Conservation (phyloP, 2,329 filamentous ascomycete species). For the Stachybotrys chartarum region DNA sequence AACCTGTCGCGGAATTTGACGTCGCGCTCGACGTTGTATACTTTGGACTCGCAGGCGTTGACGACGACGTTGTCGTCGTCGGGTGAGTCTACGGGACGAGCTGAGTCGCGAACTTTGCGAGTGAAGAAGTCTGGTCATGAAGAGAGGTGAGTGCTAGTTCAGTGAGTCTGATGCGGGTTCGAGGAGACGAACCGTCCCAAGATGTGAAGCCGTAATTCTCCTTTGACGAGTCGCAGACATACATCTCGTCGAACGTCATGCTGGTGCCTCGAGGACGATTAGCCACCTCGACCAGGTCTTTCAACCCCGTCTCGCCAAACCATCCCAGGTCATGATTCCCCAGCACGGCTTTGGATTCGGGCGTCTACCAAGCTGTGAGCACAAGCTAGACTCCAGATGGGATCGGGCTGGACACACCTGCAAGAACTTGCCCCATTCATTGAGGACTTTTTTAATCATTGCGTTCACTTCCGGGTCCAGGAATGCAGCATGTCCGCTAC, state of each 20-base stretch:
- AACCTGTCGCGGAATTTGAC: constrained; percentile 53
- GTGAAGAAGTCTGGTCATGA: constrained; percentile 51
- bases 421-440: constrained; percentile 50
- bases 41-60: constrained; percentile 59
- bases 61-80: constrained; percentile 47
- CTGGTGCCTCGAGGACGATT: constrained; percentile 34
- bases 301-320: constrained; percentile 43
- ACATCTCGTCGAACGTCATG: constrained; percentile 52
- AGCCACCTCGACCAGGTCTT: constrained; percentile 44
- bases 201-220: constrained; percentile 54
- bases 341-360: constrained; percentile 46
- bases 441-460: constrained; percentile 46
- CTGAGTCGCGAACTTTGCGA: constrained; percentile 41
- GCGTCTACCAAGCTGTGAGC: constrained; percentile 24
- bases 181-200: constrained; percentile 43
- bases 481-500: constrained; percentile 44
- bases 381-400: constrained; percentile 10
- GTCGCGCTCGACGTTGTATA: constrained; percentile 42
- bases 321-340: constrained; percentile 38
- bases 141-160: not conserved
- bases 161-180: not conserved
- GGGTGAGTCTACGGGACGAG: constrained; percentile 51
- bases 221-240: constrained; percentile 47
- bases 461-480: constrained; percentile 47
- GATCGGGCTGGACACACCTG: constrained; percentile 26